A percentile compares a stretch with the other conserved stretches of the same genome.
Conservation (phyloP, 2,329 filamentous ascomycete species). For the Didymellaceae sp. region DNA sequence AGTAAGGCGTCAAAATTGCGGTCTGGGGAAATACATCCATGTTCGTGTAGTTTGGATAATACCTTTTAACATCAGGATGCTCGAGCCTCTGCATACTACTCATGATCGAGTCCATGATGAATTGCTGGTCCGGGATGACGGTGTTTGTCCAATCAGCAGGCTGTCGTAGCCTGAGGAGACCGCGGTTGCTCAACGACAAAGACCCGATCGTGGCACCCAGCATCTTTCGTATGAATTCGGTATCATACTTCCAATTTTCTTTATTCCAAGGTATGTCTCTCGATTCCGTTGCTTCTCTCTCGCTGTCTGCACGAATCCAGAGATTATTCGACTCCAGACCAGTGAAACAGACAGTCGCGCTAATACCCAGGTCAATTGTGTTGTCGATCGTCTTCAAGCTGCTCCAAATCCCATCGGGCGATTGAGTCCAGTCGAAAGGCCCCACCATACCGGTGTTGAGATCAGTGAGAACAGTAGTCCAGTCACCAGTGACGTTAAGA, state of each 20-base stretch:
- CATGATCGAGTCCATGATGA: not conserved
- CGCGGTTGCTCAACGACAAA: not conserved
- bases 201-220: not conserved
- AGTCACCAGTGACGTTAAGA: conserved; percentile 2
- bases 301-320: not conserved
- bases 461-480: not conserved
- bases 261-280: not conserved
- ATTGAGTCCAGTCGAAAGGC: not conserved
- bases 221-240: not conserved
- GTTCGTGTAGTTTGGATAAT: not conserved
- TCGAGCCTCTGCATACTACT: not conserved
- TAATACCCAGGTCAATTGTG: not conserved
- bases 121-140: not conserved
- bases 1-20: not conserved
- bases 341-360: conserved; percentile 6
- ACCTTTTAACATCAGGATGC: not conserved
- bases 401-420: not conserved
- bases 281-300: not conserved
- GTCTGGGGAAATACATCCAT: not conserved
- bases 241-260: not conserved
- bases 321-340: not conserved
- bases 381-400: not conserved
- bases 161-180: not conserved
- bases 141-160: not conserved
- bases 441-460: not conserved